Evolutionary conservation across 768 basidiomycete genomes (phyloP).

Genomic region (Tremella mesenterica): DNA sequence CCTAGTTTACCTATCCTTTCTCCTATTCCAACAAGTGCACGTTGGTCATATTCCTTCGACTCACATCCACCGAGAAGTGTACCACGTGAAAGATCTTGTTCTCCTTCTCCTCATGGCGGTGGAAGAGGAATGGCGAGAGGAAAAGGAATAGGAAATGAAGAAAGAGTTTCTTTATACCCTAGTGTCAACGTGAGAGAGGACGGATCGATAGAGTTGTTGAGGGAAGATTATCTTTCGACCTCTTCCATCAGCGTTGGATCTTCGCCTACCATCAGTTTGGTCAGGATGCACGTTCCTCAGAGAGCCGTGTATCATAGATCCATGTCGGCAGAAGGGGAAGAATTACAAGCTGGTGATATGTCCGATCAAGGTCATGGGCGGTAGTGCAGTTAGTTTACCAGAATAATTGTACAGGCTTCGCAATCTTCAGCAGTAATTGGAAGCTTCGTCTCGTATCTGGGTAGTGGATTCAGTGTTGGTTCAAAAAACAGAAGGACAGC

Average conservation of each 20-base stretch:
- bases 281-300: conserved; percentile 12
- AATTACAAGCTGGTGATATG: conserved; percentile 2
- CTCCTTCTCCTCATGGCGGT: too few species aligned
- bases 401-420: not conserved
- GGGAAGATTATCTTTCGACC: conserved; percentile 13
- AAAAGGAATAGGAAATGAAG: too few species aligned
- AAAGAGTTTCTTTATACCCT: conserved; percentile 10
- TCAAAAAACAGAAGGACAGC: too few species aligned
- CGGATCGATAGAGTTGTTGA: conserved; percentile 13
- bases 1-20: too few species aligned
- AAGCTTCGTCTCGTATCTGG: too few species aligned
- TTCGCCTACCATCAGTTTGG: conserved; percentile 6
- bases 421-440: too few species aligned
- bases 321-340: conserved; percentile 24
- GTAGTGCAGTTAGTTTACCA: not conserved
- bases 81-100: too few species aligned
- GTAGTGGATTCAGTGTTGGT: too few species aligned
- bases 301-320: conserved; percentile 21
- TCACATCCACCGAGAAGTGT: too few species aligned
- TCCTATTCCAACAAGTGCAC: too few species aligned
- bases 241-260: not conserved
- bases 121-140: too few species aligned
- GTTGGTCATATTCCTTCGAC: too few species aligned
- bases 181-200: conserved; percentile 7
- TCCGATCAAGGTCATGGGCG: not conserved